These are phyloP conservation scores for Trichothecium sympodiale DNA, from an alignment of 2,329 filamentous ascomycete genomes.

Conservation along the genomic window DNA sequence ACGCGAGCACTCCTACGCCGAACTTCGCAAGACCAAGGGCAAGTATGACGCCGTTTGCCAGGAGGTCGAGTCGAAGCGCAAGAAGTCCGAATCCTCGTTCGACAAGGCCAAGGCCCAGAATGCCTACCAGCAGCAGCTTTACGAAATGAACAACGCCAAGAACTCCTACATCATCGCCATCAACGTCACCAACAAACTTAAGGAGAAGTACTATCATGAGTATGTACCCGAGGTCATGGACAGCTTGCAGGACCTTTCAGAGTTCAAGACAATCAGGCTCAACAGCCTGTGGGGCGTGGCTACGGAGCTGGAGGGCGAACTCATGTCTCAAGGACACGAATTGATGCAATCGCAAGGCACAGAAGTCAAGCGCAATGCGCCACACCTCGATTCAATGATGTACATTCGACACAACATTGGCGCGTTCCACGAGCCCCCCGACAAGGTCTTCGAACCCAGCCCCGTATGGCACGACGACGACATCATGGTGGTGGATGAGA, in stretches of 20 bases:
- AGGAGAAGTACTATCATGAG: constrained; percentile 94
- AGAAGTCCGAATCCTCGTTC: constrained; percentile 90
- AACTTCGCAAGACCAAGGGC: constrained; percentile 80
- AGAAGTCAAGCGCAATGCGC: constrained; percentile 81
- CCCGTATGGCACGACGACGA: constrained; percentile 96
- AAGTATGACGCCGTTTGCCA: constrained; percentile 92
- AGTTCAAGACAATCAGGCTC: constrained; percentile 74
- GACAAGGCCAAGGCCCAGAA: constrained; percentile 88
- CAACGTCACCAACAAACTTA: constrained; percentile 94
- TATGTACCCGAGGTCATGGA: constrained; percentile 91
- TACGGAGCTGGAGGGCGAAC: constrained; percentile 67
- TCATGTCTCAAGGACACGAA: constrained; percentile 61
- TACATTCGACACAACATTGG: constrained; percentile 87
- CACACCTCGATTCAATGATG: constrained; percentile 92
- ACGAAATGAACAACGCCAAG: constrained; percentile 96
- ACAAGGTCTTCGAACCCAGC: constrained; percentile 85
- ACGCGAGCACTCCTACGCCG: constrained; percentile 70
- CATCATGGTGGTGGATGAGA: constrained; percentile 73
- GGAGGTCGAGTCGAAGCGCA: constrained; percentile 86
- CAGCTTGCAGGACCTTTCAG: constrained; percentile 84
- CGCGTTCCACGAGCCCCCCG: constrained; percentile 69
- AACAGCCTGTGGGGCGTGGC: constrained; percentile 81
- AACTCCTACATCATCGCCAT: constrained; percentile 96
- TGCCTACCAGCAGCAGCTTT: constrained; percentile 82
- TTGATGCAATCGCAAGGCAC: constrained; percentile 61